Percentiles rank a stretch among this genome's conserved stretches.
Evolutionary conservation across 2,329 filamentous ascomycete species (phyloP).

Genomic region (Falciphora oryzae): DNA sequence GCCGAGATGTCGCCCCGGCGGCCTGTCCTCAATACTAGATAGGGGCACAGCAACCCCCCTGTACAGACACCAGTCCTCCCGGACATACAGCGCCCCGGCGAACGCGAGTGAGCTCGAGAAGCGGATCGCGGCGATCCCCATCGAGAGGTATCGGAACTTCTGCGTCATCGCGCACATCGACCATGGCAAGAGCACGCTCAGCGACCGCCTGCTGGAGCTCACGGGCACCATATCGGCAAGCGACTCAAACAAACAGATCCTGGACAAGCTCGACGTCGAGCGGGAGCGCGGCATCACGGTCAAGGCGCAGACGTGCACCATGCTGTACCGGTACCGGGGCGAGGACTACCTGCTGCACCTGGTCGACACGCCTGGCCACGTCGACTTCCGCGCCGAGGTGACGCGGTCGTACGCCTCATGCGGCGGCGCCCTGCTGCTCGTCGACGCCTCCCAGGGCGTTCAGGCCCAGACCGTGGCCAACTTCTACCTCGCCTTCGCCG

Average conservation of each 20-base stretch:
- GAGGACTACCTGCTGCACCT: constrained; percentile 90
- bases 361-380: constrained; percentile 94
- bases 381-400: constrained; percentile 95
- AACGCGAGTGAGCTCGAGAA: constrained; percentile 38
- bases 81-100: neutral
- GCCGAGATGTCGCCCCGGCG: neutral
- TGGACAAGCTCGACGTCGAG: constrained; percentile 97
- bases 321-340: constrained; percentile 85
- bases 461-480: constrained; percentile 98
- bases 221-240: constrained; percentile 88
- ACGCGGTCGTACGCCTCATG: constrained; percentile 94
- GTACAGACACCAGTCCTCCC: neutral
- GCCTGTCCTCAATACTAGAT: neutral
- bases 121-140: constrained; percentile 68
- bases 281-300: constrained; percentile 95
- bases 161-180: constrained; percentile 99
- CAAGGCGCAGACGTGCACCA: constrained; percentile 97
- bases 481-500: constrained; percentile 94
- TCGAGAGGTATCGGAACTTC: constrained; percentile 84
- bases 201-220: constrained; percentile 84
- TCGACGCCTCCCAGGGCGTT: constrained; percentile 93
- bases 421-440: constrained; percentile 83
- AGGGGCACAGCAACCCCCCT: neutral
- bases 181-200: constrained; percentile 95
- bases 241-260: constrained; percentile 80